Evolutionary conservation across 306 rosid genomes (phyloP).

Genomic region (Bauhinia variegata): DNA sequence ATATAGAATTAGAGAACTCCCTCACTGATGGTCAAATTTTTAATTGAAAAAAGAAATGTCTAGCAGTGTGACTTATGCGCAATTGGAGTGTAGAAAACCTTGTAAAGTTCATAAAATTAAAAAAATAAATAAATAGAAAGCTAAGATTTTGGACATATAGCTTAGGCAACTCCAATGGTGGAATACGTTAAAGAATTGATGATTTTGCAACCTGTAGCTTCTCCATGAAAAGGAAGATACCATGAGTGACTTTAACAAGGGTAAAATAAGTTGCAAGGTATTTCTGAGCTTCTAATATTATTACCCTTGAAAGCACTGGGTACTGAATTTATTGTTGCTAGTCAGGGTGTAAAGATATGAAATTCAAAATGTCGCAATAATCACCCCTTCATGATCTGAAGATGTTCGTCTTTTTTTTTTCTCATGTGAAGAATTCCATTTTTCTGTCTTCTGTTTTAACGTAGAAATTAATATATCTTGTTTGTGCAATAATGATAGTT

Average conservation of each 20-base stretch:
- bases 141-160: not conserved
- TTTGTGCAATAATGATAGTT: conserved; percentile 12
- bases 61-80: conserved; percentile 5
- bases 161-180: not conserved
- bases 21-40: too few species aligned
- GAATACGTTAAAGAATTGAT: not conserved
- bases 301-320: not conserved
- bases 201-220: not conserved
- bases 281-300: not conserved
- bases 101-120: conserved; percentile 8
- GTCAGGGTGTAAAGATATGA: too few species aligned
- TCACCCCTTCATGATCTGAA: conserved; percentile 1
- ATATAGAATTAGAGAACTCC: too few species aligned
- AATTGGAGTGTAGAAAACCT: conserved; percentile 13
- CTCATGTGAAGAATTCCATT: too few species aligned
- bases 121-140: not conserved
- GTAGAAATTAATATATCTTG: not conserved
- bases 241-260: not conserved
- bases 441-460: conserved; percentile 1
- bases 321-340: too few species aligned
- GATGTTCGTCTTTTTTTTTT: conserved; percentile 13
- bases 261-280: not conserved
- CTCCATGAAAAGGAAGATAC: not conserved
- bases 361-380: too few species aligned
- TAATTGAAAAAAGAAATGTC: not conserved